Base-by-base conservation (phyloP, 179 eudicot species). In the Spergularia azorica region DNA sequence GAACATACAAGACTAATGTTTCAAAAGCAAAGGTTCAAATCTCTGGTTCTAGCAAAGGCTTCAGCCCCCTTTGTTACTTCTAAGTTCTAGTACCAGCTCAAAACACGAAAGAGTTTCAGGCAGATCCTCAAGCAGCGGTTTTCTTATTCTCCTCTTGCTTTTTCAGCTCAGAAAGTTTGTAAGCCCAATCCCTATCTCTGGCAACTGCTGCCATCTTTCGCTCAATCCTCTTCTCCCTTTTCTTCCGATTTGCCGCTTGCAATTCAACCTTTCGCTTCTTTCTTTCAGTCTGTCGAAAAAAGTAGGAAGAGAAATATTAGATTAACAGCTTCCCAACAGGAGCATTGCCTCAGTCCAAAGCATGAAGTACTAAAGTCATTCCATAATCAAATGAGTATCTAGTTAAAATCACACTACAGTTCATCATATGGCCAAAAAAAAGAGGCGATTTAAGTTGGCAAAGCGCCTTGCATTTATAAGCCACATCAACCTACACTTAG, bases 131-230 rank as follows among this genome's bases (percentile, higher is more conserved):
- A 54, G 78, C 79, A 13, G 76, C 20, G 2, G 84, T 46, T 74
- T 79, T 70, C 60, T 74, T 79, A 81, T 87, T 89, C 81, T 89
- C 90, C 78, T 84, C 84, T 74, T 93, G 84, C 77, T 79, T 86
- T 80, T 95, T 90, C 71, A 95, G 84, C 84, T 91, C 95, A 14
- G 86, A 85, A 38, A 95, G 87, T 83, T 90, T 91, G 69, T 88
- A 81, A 72, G 90, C 90, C 98, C 98, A 95, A 50, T 94, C 98
- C 78, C 97, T 91, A 15, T 95, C 98, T 84, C 97, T 84, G 32
- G 98, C 98, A 86, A 93, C 97, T 48, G 97, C 97, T 70, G 96
- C 97, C 97, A 95, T 95, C 90, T 91, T 93, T 2, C 97, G 89
- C 84, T 93, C 97, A 58, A 93, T 84, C 83, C 90, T 86, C 75